Evolutionary conservation across 2,329 filamentous ascomycete species (phyloP), one percentile per base, ranked within the genome.

Genomic region (Incumbomyces lentus): DNA sequence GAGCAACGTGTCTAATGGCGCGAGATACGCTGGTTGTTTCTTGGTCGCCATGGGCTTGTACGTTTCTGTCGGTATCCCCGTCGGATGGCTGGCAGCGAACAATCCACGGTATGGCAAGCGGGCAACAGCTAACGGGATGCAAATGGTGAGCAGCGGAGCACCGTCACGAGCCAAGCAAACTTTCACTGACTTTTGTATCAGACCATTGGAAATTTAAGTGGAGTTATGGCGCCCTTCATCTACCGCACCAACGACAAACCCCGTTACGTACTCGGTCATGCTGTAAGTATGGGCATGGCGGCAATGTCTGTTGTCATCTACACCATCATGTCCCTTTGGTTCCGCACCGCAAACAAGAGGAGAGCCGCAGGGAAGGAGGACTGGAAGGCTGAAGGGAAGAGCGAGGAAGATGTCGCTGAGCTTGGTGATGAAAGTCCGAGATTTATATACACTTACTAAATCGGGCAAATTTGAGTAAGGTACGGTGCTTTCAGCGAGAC

Each of bases 41-140:
- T 66, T 90, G n/a, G 76, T 88, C 0, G 84, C 84, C 0, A 72
- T 79, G 49, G 85, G 84, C 0, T 60, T 90, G 2, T 90, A 89
- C 54, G 71, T 78, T 12, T 64, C 66, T 6, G 73, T 77, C 11
- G 74, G 74, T 1, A 57, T 79, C 16, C 73, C 73, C 3, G 62
- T 78, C 7, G 73, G 74, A 2, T 78, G 75, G 76, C 52, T 68
- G n/a, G 65, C 54, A 6, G 48, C 52, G 17, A 56, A 87, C 49
- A 73, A 75, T 13, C 84, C 85, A 1, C 71, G 84, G 6, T 89
- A 87, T 54, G 84, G 83, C 8, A 89, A 88, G 62, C 71, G 84
- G 29, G 83, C 83, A 0, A 83, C 81, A 0, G 82, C 81, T 0
- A 84, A 77, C 1, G 84, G 81, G 0, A 60, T 87, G 59, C 82